These are phyloP conservation scores for Kuraishia ogatae DNA, from an alignment of 805 yeast genomes.

Conservation along the genomic window DNA sequence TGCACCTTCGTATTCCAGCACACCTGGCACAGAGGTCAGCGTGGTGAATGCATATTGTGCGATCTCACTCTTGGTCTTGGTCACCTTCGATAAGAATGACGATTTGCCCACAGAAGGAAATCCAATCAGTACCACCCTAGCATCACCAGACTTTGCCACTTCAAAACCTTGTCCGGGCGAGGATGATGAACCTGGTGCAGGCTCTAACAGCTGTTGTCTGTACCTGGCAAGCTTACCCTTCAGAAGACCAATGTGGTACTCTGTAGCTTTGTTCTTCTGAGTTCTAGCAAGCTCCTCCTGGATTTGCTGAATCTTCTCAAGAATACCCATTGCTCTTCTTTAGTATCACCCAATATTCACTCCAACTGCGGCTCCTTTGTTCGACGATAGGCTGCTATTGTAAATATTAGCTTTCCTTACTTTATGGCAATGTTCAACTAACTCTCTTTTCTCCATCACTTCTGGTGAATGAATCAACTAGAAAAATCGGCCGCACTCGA, in stretches of 20 bases:
- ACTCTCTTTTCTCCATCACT: too few relatives aligned
- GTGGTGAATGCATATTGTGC: slow-evolving; percentile 96
- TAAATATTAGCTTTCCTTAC: too few relatives aligned
- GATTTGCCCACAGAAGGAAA: slow-evolving; percentile 98
- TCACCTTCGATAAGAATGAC: slow-evolving; percentile 78
- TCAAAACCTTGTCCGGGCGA: slow-evolving; percentile 81
- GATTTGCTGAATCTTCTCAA: slow-evolving; percentile 77
- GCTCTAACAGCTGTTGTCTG: slow-evolving; percentile 86
- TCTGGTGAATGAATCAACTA: too few relatives aligned
- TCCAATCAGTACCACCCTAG: slow-evolving; percentile 90
- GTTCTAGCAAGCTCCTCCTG: slow-evolving; percentile 92
- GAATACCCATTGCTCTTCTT: background rate
- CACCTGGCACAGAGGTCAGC: slow-evolving; percentile 93
- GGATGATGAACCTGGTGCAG: slow-evolving; percentile 64
- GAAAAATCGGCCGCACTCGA: too few relatives aligned
- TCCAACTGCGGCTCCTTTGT: too few relatives aligned
- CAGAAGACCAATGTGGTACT: slow-evolving; percentile 87
- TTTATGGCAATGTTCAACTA: too few relatives aligned
- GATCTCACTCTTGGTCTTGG: slow-evolving; percentile 89
- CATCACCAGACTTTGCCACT: slow-evolving; percentile 93
- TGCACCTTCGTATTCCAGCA: slow-evolving; percentile 90
- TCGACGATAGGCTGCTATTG: too few relatives aligned
- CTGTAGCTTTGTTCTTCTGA: slow-evolving; percentile 96
- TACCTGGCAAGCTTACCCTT: slow-evolving; percentile 93
- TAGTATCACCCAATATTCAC: too few relatives aligned